These are phyloP conservation scores for Cytospora paraplurivora DNA, from an alignment of 2,329 filamentous ascomycete species.

Conservation along the genomic window DNA sequence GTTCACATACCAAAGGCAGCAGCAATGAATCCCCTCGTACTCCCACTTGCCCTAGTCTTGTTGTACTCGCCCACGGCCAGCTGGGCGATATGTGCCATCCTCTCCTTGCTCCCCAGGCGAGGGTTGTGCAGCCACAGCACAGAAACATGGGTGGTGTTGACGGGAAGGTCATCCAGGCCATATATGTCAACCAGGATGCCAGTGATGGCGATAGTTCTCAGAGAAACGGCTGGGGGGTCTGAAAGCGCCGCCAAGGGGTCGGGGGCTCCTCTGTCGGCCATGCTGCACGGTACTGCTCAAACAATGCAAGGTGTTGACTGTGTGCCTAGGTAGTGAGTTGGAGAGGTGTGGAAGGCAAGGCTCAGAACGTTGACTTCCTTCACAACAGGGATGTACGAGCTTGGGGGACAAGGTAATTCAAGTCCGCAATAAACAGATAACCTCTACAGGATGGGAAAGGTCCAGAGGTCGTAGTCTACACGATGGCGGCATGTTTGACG, in stretches of 20 bases:
- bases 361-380: no score
- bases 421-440: no score
- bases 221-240: constrained; percentile 57
- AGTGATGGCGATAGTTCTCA: constrained; percentile 69
- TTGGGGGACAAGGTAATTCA: no score
- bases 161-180: constrained; percentile 73
- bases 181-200: constrained; percentile 80
- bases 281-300: neutral
- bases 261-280: constrained; percentile 20
- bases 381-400: no score
- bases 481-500: no score
- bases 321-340: neutral
- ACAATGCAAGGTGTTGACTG: neutral
- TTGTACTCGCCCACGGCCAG: constrained; percentile 71
- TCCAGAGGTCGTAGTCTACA: no score
- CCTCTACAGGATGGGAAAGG: no score
- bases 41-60: constrained; percentile 37
- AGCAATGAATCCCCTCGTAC: constrained; percentile 67
- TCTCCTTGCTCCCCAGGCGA: constrained; percentile 67
- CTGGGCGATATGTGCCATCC: constrained; percentile 76
- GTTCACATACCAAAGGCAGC: constrained; percentile 61
- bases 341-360: no score
- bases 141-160: constrained; percentile 58
- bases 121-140: constrained; percentile 93
- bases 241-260: constrained; percentile 37